Conservation (phyloP, 2,329 filamentous ascomycete genomes). For the Pseudogymnoascus sp. region DNA sequence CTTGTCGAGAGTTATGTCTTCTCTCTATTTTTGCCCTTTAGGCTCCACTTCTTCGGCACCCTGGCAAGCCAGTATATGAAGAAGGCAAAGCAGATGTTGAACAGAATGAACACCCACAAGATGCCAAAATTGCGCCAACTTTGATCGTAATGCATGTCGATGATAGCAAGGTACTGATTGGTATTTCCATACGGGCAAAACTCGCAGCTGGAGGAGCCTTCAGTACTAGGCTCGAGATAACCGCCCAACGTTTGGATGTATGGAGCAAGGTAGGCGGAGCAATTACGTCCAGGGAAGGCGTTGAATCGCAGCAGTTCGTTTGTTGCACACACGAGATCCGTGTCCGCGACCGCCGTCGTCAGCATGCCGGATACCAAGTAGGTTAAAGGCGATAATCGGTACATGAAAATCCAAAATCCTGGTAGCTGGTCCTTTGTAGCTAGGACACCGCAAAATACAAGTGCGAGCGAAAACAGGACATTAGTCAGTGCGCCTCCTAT, state of each 20-base stretch:
- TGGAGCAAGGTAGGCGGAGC: slow-evolving; percentile 45
- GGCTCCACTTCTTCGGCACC: slow-evolving; percentile 34
- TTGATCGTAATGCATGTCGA: slow-evolving; percentile 47
- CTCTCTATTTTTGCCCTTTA: not conserved
- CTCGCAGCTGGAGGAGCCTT: slow-evolving; percentile 37
- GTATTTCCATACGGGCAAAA: slow-evolving; percentile 48
- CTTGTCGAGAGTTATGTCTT: not conserved
- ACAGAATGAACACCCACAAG: slow-evolving; percentile 48
- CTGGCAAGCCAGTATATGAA: slow-evolving; percentile 45
- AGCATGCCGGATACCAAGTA: slow-evolving; percentile 70
- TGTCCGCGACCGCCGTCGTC: slow-evolving; percentile 59
- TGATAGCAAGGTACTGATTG: slow-evolving; percentile 41
- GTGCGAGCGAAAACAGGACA: slow-evolving; percentile 60
- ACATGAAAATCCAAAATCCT: slow-evolving; percentile 76
- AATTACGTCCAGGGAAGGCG: slow-evolving; percentile 48
- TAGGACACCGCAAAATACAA: slow-evolving; percentile 70
- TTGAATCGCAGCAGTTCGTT: slow-evolving; percentile 61
- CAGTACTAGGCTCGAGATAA: slow-evolving; percentile 32
- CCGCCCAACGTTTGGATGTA: slow-evolving; percentile 46
- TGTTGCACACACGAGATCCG: slow-evolving; percentile 52
- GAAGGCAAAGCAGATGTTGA: slow-evolving; percentile 48
- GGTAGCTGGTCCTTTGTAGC: slow-evolving; percentile 53
- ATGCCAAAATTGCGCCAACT: slow-evolving; percentile 64
- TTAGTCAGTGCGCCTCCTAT: slow-evolving; percentile 68
- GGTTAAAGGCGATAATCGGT: slow-evolving; percentile 70